Evolutionary conservation across 495 filamentous ascomycete genomes (phyloP).

Genomic region (Aspergillus nanangensis): DNA sequence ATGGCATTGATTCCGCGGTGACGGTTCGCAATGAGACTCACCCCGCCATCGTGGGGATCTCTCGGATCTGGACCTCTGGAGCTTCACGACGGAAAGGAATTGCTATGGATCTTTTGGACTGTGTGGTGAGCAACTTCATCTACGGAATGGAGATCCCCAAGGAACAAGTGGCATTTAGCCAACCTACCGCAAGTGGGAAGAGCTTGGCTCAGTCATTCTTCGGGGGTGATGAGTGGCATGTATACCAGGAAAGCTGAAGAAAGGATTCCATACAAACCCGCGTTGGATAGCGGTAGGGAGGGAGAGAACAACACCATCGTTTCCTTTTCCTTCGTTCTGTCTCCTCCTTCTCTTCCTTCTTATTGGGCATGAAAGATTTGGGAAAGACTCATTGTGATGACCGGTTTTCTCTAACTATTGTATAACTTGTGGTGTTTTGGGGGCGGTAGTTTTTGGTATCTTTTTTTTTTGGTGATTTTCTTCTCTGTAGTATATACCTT

Average conservation of each 20-base stretch:
- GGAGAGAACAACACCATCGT: no score
- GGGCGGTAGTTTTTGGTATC: no score
- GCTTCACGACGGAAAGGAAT: conserved; percentile 56
- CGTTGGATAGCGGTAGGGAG: no score
- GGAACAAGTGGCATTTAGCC: conserved; percentile 64
- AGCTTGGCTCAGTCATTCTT: conserved; percentile 62
- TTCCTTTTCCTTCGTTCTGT: no score
- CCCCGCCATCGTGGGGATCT: conserved; percentile 59
- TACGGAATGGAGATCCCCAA: conserved; percentile 64
- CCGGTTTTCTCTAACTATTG: no score
- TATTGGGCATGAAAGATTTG: no score
- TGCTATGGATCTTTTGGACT: conserved; percentile 57
- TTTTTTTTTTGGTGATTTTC: no score
- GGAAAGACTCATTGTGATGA: no score
- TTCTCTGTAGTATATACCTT: no score
- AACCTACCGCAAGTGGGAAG: conserved; percentile 68
- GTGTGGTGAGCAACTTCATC: conserved; percentile 57
- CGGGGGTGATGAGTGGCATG: conserved; percentile 48
- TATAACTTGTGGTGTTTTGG: no score
- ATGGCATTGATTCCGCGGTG: conserved; percentile 38
- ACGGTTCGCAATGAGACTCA: conserved; percentile 34
- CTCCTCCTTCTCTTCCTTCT: no score
- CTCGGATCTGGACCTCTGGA: conserved; percentile 69
- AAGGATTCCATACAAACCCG: neutral
- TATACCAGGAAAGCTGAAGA: conserved; percentile 40